Conservation (phyloP, 257 asterid species). For the Linderniella brevidens region DNA sequence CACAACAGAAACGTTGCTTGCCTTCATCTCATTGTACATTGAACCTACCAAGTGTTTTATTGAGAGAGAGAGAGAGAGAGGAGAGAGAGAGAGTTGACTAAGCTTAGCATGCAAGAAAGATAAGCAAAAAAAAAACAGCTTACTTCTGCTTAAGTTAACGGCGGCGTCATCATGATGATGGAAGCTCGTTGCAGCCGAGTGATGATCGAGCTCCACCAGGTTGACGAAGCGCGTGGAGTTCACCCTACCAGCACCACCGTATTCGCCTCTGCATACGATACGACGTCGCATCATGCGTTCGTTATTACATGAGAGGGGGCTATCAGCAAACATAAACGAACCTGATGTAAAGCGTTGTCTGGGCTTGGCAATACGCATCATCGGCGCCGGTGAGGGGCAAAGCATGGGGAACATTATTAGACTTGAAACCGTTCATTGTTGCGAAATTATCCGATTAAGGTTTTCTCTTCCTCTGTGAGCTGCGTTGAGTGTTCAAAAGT, state of each 20-base stretch:
- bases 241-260: conserved; percentile 16
- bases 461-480: too few relatives aligned
- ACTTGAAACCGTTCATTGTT: conserved; percentile 22
- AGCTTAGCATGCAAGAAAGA: background rate
- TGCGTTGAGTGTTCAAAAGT: too few relatives aligned
- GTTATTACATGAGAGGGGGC: background rate
- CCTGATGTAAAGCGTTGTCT: conserved; percentile 39
- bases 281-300: too few relatives aligned
- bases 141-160: conserved; percentile 45
- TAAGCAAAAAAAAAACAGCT: background rate
- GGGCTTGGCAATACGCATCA: conserved; percentile 24
- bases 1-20: conserved; percentile 26
- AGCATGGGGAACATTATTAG: conserved; percentile 9
- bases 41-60: conserved; percentile 18
- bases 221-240: conserved; percentile 16
- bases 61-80: background rate
- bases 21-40: conserved; percentile 29
- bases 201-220: conserved; percentile 55
- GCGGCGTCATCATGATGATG: conserved; percentile 42
- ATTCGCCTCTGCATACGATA: conserved; percentile 25
- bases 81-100: background rate
- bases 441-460: too few relatives aligned
- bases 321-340: background rate
- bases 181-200: conserved; percentile 25
- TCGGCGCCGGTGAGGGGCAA: conserved; percentile 20